Evolutionary conservation across 345 rosid genomes (phyloP).

Genomic region (Raphanus raphanistrum): DNA sequence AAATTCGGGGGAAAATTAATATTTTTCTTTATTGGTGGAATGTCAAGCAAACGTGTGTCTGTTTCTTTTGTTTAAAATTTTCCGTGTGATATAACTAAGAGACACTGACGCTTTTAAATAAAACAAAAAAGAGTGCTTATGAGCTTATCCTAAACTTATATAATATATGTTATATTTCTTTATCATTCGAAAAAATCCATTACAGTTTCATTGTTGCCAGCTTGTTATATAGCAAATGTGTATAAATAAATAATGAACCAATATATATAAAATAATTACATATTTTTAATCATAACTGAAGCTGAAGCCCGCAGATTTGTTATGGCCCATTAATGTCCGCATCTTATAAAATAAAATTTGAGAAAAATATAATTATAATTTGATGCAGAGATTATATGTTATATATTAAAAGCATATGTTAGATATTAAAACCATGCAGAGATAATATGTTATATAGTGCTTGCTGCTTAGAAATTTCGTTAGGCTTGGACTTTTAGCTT

Average conservation of each 20-base stretch:
- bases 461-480: neutral
- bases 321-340: slow-evolving; percentile 30
- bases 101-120: neutral
- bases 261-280: neutral
- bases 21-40: neutral
- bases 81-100: neutral
- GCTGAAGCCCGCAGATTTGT: slow-evolving; percentile 34
- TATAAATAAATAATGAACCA: slow-evolving; percentile 3
- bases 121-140: neutral
- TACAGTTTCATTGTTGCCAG: slow-evolving; percentile 28
- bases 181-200: slow-evolving; percentile 29
- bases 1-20: too few species aligned
- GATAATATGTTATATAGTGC: neutral
- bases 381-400: neutral
- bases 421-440: too few species aligned
- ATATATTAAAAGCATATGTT: neutral
- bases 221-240: slow-evolving; percentile 25
- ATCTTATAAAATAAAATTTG: neutral
- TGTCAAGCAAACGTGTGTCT: neutral
- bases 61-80: neutral
- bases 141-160: slow-evolving; percentile 17
- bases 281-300: slow-evolving; percentile 1
- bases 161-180: slow-evolving; percentile 22
- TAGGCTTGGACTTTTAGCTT: slow-evolving; percentile 28
- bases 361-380: neutral